phyloP scores from a whole-genome alignment of 805 yeast species.

The Komagataella kurtzmanii region DNA sequence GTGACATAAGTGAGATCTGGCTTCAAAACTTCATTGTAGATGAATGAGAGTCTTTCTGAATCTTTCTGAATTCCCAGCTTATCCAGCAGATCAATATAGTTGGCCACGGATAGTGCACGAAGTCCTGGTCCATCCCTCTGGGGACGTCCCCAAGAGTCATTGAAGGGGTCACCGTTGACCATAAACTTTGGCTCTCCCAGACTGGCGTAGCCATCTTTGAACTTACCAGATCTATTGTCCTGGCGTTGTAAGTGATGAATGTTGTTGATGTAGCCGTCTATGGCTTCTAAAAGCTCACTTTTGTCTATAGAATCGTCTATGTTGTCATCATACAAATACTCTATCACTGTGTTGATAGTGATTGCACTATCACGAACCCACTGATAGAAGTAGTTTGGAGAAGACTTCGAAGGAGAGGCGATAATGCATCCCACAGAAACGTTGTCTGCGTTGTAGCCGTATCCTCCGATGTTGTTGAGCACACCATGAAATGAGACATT shows the following conservation, averaged over 20 bases:
- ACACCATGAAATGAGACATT: slow-evolving; percentile 29
- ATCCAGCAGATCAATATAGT: slow-evolving; percentile 33
- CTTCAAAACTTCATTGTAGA: slow-evolving; percentile 41
- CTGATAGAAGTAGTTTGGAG: slow-evolving; percentile 78
- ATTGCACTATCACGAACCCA: slow-evolving; percentile 91
- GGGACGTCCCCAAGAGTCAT: slow-evolving; percentile 81
- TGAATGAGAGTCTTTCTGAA: slow-evolving; percentile 3
- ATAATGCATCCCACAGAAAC: slow-evolving; percentile 60
- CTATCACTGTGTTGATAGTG: slow-evolving; percentile 52
- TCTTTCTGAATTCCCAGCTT: slow-evolving; percentile 14
- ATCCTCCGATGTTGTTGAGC: slow-evolving; percentile 43
- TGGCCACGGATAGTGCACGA: slow-evolving; percentile 50
- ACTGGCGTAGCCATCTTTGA: slow-evolving; percentile 31
- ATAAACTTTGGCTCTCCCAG: slow-evolving; percentile 87
- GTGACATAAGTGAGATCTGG: slow-evolving; percentile 59
- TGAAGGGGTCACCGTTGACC: slow-evolving; percentile 51
- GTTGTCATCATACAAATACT: slow-evolving; percentile 31
- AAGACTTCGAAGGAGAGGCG: slow-evolving; percentile 64
- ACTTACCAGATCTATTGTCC: slow-evolving; percentile 56
- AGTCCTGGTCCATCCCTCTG: slow-evolving; percentile 93
- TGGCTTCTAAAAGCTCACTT: slow-evolving; percentile 7
- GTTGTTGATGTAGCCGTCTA: slow-evolving; percentile 54
- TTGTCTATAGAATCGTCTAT: slow-evolving; percentile 11
- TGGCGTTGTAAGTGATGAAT: slow-evolving; percentile 48
- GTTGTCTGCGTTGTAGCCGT: slow-evolving; percentile 11